Percentiles rank a stretch among this genome's conserved stretches.
Evolutionary conservation across 2,329 filamentous ascomycete species (phyloP).

Genomic region (Neurospora sp.): DNA sequence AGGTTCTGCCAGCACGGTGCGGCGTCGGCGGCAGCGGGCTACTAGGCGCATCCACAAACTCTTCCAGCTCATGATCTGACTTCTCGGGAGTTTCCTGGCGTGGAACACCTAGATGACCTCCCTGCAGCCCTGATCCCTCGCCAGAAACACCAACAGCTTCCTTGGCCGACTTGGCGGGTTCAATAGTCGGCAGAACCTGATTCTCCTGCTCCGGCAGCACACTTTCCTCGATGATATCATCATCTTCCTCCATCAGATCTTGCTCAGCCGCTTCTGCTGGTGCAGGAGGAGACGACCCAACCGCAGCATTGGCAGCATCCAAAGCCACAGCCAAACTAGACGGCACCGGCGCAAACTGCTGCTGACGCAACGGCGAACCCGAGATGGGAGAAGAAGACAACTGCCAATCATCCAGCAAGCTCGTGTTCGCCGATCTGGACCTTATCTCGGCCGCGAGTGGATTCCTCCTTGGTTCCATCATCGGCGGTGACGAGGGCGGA

Average conservation of each 20-base stretch:
- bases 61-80: neutral
- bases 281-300: neutral
- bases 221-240: constrained; percentile 16
- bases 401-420: constrained; percentile 37
- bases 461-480: constrained; percentile 36
- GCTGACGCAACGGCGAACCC: constrained; percentile 32
- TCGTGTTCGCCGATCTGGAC: constrained; percentile 33
- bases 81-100: neutral
- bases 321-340: constrained; percentile 1
- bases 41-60: constrained; percentile 38
- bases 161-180: constrained; percentile 26
- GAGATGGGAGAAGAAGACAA: constrained; percentile 46
- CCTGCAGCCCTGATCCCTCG: neutral
- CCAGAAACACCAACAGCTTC: constrained; percentile 22
- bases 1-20: constrained; percentile 16
- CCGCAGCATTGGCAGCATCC: constrained; percentile 3
- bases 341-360: neutral
- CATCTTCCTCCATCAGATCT: constrained; percentile 4
- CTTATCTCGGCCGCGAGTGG: constrained; percentile 42
- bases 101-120: neutral
- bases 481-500: constrained; percentile 47
- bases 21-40: constrained; percentile 28
- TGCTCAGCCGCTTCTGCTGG: constrained; percentile 1
- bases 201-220: constrained; percentile 7
- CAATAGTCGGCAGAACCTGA: neutral